A percentile compares a stretch with the other conserved stretches of the same genome.
phyloP scores from a whole-genome alignment of 768 basidiomycete genomes.

The Psilocybe subaeruginosa region DNA sequence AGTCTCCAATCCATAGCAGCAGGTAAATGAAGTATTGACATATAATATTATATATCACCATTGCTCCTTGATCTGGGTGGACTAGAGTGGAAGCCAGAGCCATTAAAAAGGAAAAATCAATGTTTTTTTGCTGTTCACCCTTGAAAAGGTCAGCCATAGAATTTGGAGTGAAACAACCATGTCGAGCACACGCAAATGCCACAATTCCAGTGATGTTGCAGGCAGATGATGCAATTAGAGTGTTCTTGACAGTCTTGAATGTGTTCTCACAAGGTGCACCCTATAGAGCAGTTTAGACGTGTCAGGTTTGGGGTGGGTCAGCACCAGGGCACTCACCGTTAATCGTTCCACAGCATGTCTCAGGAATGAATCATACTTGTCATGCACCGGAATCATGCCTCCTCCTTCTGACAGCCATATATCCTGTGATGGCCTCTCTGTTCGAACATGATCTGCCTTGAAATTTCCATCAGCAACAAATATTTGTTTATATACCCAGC shows the following conservation, averaged over 20 bases:
- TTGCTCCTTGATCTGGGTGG: conserved; percentile 10
- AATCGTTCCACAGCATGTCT: conserved; percentile 7
- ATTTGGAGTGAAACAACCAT: no score
- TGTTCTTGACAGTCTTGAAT: no score
- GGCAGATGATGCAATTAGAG: no score
- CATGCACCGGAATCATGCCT: conserved; percentile 15
- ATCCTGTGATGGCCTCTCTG: no score
- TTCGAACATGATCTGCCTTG: no score
- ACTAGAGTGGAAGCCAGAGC: neutral
- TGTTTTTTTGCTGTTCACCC: no score
- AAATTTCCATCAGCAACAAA: no score
- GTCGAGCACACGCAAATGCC: no score
- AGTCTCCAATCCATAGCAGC: neutral
- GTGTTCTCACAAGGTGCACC: conserved; percentile 1
- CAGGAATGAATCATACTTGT: conserved; percentile 13
- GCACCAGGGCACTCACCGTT: conserved; percentile 8
- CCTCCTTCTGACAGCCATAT: neutral
- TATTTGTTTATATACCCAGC: no score
- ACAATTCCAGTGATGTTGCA: no score
- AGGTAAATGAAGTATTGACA: neutral
- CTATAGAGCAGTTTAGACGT: neutral
- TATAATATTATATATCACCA: neutral
- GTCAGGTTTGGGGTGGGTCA: neutral
- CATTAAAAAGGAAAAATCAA: no score
- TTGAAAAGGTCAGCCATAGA: no score